A percentile compares a stretch with the other conserved stretches of the same genome.
phyloP scores from a whole-genome alignment of 352 stramenopile species.

The Phytophthora rubi region DNA sequence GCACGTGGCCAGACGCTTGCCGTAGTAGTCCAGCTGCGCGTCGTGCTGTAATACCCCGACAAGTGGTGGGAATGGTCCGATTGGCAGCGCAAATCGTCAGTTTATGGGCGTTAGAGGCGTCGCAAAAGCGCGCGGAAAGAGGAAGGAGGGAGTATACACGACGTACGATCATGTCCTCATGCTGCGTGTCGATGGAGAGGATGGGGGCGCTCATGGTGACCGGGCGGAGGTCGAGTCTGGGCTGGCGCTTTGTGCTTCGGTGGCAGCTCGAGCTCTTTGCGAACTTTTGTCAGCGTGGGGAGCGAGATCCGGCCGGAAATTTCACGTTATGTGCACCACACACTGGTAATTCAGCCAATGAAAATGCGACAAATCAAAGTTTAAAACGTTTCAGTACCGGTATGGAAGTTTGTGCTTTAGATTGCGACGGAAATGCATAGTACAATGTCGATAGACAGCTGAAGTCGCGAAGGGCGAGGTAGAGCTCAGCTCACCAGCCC shows the following conservation, averaged over 20 bases:
- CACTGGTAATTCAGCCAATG: background rate
- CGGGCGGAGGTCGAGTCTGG: slow-evolving; percentile 1
- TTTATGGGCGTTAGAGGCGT: slow-evolving; percentile 14
- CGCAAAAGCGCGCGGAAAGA: background rate
- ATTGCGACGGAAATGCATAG: slow-evolving; percentile 14
- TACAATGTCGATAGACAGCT: slow-evolving; percentile 21
- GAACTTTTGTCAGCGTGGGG: background rate
- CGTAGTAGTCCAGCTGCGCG: slow-evolving; percentile 99
- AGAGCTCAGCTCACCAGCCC: slow-evolving; percentile 57
- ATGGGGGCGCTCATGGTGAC: slow-evolving; percentile 81
- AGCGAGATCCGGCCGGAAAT: slow-evolving; percentile 9
- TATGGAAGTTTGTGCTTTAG: slow-evolving; percentile 4
- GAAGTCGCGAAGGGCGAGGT: background rate
- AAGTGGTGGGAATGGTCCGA: slow-evolving; percentile 20
- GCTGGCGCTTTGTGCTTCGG: slow-evolving; percentile 25
- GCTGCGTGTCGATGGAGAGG: slow-evolving; percentile 96
- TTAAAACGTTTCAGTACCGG: background rate
- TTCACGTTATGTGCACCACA: slow-evolving; percentile 8
- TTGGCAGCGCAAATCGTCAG: slow-evolving; percentile 7
- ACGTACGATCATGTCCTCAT: slow-evolving; percentile 97
- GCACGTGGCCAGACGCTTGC: slow-evolving; percentile 98
- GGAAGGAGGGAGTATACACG: background rate
- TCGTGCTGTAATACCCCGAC: slow-evolving; percentile 88
- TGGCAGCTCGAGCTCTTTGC: slow-evolving; percentile 22
- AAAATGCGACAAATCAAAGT: background rate